phyloP scores from a whole-genome alignment of 768 basidiomycete species.

The Cystobasidium onofrii region DNA sequence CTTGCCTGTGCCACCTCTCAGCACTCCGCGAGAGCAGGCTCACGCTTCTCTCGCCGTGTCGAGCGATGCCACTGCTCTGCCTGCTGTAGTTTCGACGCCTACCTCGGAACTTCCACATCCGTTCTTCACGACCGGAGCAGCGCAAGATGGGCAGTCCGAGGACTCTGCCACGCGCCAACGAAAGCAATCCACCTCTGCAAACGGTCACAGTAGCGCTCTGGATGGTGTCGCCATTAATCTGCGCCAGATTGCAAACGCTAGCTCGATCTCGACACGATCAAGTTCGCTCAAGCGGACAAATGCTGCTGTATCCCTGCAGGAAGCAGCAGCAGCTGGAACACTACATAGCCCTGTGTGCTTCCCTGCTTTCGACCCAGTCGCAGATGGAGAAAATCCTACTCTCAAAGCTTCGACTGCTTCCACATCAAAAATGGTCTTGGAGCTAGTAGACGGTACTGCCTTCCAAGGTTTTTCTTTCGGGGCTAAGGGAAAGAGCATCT shows the following conservation, averaged over 20 bases:
- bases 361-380: conserved; percentile 14
- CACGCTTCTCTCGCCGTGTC: conserved; percentile 18
- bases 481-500: conserved; percentile 75
- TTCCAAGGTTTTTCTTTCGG: conserved; percentile 88
- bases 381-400: not conserved
- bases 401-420: conserved; percentile 12
- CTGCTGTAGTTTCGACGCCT: conserved; percentile 29
- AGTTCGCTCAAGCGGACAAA: conserved; percentile 1
- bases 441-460: conserved; percentile 80
- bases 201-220: conserved; percentile 1
- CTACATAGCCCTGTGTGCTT: conserved; percentile 19
- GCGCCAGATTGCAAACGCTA: not conserved
- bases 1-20: not conserved
- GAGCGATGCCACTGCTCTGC: conserved; percentile 23
- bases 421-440: conserved; percentile 54
- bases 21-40: not conserved
- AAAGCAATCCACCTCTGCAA: not conserved
- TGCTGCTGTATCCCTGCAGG: not conserved
- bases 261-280: conserved; percentile 2
- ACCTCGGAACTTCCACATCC: conserved; percentile 5
- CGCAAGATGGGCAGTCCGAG: not conserved
- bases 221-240: not conserved
- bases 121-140: not conserved
- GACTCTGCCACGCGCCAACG: not conserved
- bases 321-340: conserved; percentile 13